Base-by-base conservation (phyloP, 768 basidiomycete species). In the Punctularia strigosozonata region DNA sequence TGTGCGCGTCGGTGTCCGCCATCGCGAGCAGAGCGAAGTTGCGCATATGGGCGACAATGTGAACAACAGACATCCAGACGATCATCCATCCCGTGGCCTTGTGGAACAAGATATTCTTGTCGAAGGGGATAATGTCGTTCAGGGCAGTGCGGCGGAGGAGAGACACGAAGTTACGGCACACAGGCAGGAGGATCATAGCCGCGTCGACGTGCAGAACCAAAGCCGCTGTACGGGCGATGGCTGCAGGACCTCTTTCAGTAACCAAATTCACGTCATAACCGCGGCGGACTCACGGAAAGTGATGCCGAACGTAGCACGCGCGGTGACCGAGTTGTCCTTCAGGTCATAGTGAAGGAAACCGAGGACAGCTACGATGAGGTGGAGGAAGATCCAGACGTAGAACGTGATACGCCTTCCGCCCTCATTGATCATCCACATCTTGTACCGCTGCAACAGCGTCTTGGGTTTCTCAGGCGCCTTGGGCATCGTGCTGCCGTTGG, bases 141-240 rank as follows among this genome's bases (percentile, higher is more conserved):
- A 98, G 65, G 2, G 90, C 76, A 1, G 88, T 89, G 38, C 80
- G 77, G 20, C 94, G 82, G 35, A 94, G 69, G 33, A 92, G 49
- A 18, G 90, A 92, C 58, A 95, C 75, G 62, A 95, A 89, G 63
- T 89, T 92, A 44, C 92, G 78, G 71, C 92, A 97, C 55, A 97
- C 75, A 20, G 92, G 94, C 22, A 98, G 73, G 36, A 97, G 77
- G 58, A 98, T 91, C 66, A 94, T 87, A 46, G 87, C 76, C 43
- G 89, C 80, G 60, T 95, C 87, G 50, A 94, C 70, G 50, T 95
- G 89, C 6, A 95, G 73, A 36, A 92, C 77, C 32, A 95, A 77
- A 4, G 92, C 94, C 31, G 91, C 84, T 3, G 80, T 61, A 58
- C 90, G 80, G 35, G 92, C 90, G 47, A 87, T 82, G 31, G 79